Conservation (phyloP, 208 protist species). For the Acanthamoeba comandoni region DNA sequence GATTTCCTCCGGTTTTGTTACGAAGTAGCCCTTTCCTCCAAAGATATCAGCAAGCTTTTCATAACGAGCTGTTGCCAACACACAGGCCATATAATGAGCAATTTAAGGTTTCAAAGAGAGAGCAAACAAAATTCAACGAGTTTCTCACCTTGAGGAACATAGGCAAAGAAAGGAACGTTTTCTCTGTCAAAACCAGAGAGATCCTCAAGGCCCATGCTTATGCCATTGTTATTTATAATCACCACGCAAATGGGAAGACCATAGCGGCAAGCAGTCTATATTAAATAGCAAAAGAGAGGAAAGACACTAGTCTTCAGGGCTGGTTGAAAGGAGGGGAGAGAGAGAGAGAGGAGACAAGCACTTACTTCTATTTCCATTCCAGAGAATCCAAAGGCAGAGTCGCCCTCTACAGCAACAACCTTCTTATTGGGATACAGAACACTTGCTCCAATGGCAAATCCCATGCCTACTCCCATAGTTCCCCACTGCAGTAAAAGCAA, state of each 20-base stretch:
- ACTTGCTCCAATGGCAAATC: slow-evolving; percentile 79
- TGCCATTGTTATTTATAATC: slow-evolving; percentile 81
- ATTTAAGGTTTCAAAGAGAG: too few relatives aligned
- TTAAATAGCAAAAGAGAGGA: background rate
- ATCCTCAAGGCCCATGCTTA: slow-evolving; percentile 74
- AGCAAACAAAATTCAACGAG: too few relatives aligned
- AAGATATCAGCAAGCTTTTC: slow-evolving; percentile 65
- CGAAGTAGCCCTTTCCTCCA: slow-evolving; percentile 69
- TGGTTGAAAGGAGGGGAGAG: background rate
- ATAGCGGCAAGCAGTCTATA: slow-evolving; percentile 71
- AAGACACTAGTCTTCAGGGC: background rate
- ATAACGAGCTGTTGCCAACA: slow-evolving; percentile 39
- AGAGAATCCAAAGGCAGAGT: slow-evolving; percentile 81
- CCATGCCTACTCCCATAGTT: slow-evolving; percentile 82
- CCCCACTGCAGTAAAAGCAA: slow-evolving; percentile 62
- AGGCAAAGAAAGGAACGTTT: slow-evolving; percentile 59
- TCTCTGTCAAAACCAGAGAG: slow-evolving; percentile 51
- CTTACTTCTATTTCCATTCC: slow-evolving; percentile 76
- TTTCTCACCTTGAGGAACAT: slow-evolving; percentile 33
- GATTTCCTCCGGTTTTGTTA: slow-evolving; percentile 66
- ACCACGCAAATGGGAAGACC: slow-evolving; percentile 71
- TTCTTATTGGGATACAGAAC: slow-evolving; percentile 33
- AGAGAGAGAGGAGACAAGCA: background rate
- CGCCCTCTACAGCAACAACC: slow-evolving; percentile 77
- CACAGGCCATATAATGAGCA: too few relatives aligned